Evolutionary conservation across 2,329 filamentous ascomycete genomes (phyloP), one percentile per base, ranked within the genome.

Genomic region (Tolypocladium endophyticum): DNA sequence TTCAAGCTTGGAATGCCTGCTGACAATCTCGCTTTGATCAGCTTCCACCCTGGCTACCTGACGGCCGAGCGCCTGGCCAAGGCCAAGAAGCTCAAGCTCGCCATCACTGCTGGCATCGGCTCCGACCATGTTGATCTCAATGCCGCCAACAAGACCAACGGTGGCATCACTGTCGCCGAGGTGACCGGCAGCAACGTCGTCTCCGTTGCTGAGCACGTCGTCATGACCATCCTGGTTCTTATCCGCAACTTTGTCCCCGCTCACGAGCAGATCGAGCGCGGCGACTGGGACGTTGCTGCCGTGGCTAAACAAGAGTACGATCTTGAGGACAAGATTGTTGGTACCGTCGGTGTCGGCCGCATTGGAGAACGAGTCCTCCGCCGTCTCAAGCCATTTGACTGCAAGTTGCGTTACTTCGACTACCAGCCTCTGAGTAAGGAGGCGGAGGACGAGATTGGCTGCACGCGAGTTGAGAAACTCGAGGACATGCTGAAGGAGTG

Each of bases 301-400:
- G 93, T 92, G 33, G 94, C 94, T 74, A 97, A 97, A 88, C 92
- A 96, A 80, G 93, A 97, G 82, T 99, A 87, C 76, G 94, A 99
- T 72, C 87, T 99, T 60, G 94, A 97, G 85, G 82, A 83, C 82
- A 99, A 99, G 87, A 90, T 95, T 56, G 94, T 99, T 68, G 94
- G 94, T 71, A 99, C 94, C 73, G 94, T 99, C 61, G 94, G 90
- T 71, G 92, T 97, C 64, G 94, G 94, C 75, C 91, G 94, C 74
- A 99, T 99, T 70, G 94, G 94, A 71, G 92, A 97, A 87, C 92
- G 94, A 79, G 94, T 99, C 61, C 86, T 99, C 69, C 89, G 93
- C 76, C 87, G 94, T 67, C 88, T 99, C 71, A 96, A 95, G 87
- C 81, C 92, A 67, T 99, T 99, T 73, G 93, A 96, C 83, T 99